Evolutionary conservation across 176 grass and related monocot genomes (phyloP), one percentile per base, ranked within the genome.

Genomic region (Pontederia crassipes): DNA sequence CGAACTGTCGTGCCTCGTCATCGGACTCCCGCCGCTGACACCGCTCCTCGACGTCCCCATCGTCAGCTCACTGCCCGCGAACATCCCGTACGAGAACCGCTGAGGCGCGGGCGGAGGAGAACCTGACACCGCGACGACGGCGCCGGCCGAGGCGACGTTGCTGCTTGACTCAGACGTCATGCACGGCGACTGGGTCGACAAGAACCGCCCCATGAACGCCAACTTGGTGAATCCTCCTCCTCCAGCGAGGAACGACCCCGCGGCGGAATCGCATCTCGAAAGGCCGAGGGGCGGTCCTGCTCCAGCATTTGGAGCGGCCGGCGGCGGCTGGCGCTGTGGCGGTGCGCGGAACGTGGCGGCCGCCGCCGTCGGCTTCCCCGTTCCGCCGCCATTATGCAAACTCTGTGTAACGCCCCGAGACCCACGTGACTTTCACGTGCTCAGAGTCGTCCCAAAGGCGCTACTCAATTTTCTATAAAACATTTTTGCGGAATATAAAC

Each of bases 1-100:
- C 16, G 82, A 96, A 75, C 86, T 96, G 46, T 83, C 87, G 74
- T 85, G 91, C 10, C 91, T 74, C 20, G 72, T 54, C 10, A 90
- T 72, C 80, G 73, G 69, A 56, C 80, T 85, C 64, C 46, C 77
- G 8, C 73, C 78, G 4, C 73, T 74, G 27, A 64, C 76, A 7
- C 46, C 17, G 32, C 65, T 59, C 61, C 51, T 52, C 73, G 16
- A 49, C 63, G 14, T 45, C 69, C 16, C 32, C 32, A 50, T 32
- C 11, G 24, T 7, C 11, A 14, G 17, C 6, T 5, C 62, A 5
- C 5, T 46, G 62, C 15, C 56, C 66, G 12, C 61, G 10, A 1
- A 2, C 32, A 40, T 40, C 32, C 2, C 6, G 17, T 65, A 4
- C 55, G 70, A 2, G 10, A 57, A 47, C 62, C 46, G 61, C 11